phyloP scores from a whole-genome alignment of 805 yeast genomes.

The Yarrowia keelungensis region DNA sequence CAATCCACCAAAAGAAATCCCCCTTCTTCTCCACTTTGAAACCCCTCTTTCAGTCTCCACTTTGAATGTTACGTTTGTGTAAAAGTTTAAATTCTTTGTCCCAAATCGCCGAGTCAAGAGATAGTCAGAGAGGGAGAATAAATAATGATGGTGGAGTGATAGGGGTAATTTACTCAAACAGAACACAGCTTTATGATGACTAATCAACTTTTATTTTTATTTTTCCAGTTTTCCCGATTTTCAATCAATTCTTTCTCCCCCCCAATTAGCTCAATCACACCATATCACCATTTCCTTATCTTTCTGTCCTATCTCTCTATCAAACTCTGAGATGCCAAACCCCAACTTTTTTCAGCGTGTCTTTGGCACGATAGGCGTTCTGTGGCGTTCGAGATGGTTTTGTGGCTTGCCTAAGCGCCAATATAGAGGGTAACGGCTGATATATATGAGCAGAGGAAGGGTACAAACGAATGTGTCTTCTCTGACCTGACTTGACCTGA shows the following conservation, averaged over 20 bases:
- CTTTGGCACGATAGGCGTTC: neutral
- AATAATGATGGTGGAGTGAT: no score
- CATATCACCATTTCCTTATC: constrained; percentile 18
- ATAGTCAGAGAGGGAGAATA: neutral
- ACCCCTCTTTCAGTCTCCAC: no score
- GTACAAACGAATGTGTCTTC: no score
- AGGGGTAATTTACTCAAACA: neutral
- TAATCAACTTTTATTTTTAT: no score
- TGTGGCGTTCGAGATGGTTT: constrained; percentile 21
- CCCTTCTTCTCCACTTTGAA: no score
- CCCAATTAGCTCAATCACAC: constrained; percentile 17
- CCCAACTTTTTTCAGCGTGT: neutral
- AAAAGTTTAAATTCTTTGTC: neutral
- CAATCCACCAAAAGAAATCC: no score
- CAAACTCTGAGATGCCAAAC: neutral
- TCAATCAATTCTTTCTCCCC: neutral
- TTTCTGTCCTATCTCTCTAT: no score
- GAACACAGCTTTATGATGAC: neutral
- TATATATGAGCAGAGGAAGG: neutral
- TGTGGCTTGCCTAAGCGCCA: constrained; percentile 37
- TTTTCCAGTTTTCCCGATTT: no score
- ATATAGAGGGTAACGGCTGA: constrained; percentile 22
- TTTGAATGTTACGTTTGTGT: no score
- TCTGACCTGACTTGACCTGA: no score
- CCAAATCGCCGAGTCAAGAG: constrained; percentile 19